These are phyloP conservation scores for Testicularia cyperi DNA, from an alignment of 1,284 basidiomycete species.

Conservation along the genomic window DNA sequence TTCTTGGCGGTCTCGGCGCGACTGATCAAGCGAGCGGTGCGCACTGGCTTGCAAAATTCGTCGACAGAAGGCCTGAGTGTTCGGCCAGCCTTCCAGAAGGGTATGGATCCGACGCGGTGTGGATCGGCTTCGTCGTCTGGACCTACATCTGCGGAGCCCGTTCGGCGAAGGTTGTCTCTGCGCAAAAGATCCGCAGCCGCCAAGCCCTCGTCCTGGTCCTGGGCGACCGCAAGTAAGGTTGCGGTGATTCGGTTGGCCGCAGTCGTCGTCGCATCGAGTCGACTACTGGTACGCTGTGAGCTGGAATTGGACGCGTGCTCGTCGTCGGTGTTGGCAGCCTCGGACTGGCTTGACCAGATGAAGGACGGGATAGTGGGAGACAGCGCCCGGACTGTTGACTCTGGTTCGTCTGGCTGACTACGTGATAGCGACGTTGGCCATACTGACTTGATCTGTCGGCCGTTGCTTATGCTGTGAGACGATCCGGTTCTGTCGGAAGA, in stretches of 20 bases:
- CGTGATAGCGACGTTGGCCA: no score
- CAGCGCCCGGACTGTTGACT: conserved; percentile 15
- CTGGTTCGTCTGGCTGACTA: conserved; percentile 3
- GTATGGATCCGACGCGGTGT: not conserved
- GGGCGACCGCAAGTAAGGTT: no score
- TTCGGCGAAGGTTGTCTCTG: no score
- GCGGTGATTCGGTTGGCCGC: no score
- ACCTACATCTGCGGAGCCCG: no score
- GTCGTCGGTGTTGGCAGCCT: conserved; percentile 9
- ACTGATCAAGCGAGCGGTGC: no score
- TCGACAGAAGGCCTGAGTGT: not conserved
- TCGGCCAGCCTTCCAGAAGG: not conserved
- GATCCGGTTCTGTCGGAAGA: not conserved
- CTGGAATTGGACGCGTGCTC: no score
- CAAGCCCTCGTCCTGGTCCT: not conserved
- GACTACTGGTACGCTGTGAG: no score
- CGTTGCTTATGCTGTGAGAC: not conserved
- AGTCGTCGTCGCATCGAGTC: no score
- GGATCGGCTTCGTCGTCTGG: not conserved
- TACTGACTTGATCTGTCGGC: not conserved
- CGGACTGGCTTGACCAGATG: conserved; percentile 32
- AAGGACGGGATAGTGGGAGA: conserved; percentile 33
- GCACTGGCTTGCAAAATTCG: not conserved
- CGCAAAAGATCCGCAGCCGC: not conserved
- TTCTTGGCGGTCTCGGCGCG: no score